A percentile compares a stretch with the other conserved stretches of the same genome.
phyloP scores from a whole-genome alignment of 2,329 filamentous ascomycete genomes.

The Arthroderma sp. region DNA sequence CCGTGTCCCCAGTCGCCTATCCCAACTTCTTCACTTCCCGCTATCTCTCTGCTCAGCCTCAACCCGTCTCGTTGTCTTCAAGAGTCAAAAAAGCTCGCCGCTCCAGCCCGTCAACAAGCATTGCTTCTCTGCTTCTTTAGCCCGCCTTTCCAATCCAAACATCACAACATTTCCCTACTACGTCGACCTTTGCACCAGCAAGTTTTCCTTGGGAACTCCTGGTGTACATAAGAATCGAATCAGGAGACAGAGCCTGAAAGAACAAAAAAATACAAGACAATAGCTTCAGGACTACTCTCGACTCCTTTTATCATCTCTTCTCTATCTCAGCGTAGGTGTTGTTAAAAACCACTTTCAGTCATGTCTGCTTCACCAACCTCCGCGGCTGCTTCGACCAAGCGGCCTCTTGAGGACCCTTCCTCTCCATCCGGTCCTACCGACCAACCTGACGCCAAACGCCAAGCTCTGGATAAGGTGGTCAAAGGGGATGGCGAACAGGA shows the following conservation, averaged over 20 bases:
- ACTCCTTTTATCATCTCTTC: constrained; percentile 13
- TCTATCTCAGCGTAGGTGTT: constrained; percentile 30
- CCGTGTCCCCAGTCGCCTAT: neutral
- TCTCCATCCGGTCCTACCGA: constrained; percentile 84
- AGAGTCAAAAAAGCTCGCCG: too few relatives aligned
- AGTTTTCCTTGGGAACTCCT: constrained; percentile 78
- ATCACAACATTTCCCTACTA: constrained; percentile 26
- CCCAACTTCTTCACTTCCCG: too few relatives aligned
- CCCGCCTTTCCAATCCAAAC: constrained; percentile 13
- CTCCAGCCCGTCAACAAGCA: constrained; percentile 13
- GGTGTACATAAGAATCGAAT: constrained; percentile 61
- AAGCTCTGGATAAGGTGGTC: constrained; percentile 81
- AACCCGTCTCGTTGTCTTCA: too few relatives aligned
- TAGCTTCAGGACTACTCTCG: constrained; percentile 30
- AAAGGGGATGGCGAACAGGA: constrained; percentile 43
- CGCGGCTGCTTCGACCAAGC: constrained; percentile 51
- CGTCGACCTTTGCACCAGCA: constrained; percentile 56
- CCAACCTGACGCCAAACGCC: constrained; percentile 93
- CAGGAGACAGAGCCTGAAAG: constrained; percentile 41
- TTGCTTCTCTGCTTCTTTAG: constrained; percentile 12
- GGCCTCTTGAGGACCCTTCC: constrained; percentile 90
- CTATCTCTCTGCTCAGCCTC: too few relatives aligned
- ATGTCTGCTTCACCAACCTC: constrained; percentile 57
- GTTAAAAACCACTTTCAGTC: constrained; percentile 25
- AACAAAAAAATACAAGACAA: constrained; percentile 32